These are phyloP conservation scores for Yamadazyma nakazawae DNA, from an alignment of 805 yeast species.

Conservation along the genomic window DNA sequence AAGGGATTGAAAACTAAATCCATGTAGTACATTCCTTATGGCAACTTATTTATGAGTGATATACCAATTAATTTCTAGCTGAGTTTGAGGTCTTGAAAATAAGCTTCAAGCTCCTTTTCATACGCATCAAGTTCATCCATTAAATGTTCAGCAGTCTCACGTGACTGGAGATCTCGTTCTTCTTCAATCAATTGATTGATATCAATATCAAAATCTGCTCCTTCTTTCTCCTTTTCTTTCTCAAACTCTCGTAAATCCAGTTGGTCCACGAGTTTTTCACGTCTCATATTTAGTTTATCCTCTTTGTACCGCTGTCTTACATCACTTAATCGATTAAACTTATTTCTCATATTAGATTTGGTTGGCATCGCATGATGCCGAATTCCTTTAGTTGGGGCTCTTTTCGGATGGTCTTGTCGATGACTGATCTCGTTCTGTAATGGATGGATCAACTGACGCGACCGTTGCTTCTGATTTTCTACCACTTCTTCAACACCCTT, in stretches of 20 bases:
- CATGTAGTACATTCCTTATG: too few species aligned
- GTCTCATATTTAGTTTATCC: slow-evolving; percentile 15
- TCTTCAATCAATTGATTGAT: slow-evolving; percentile 24
- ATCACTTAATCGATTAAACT: slow-evolving; percentile 16
- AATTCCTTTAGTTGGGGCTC: neutral
- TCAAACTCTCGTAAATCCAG: slow-evolving; percentile 16
- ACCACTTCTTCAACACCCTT: neutral
- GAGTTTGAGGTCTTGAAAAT: slow-evolving; percentile 5
- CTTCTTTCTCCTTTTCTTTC: slow-evolving; percentile 10
- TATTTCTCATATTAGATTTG: slow-evolving; percentile 11
- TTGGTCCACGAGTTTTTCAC: slow-evolving; percentile 18
- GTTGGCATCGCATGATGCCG: slow-evolving; percentile 6
- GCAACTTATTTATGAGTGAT: too few species aligned
- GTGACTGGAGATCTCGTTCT: slow-evolving; percentile 14
- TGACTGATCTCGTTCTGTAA: slow-evolving; percentile 3
- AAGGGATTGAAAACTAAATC: too few species aligned
- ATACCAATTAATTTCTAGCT: neutral
- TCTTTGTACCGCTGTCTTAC: slow-evolving; percentile 24
- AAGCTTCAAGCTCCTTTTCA: too few species aligned
- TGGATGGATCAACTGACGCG: slow-evolving; percentile 10
- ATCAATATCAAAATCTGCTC: slow-evolving; percentile 14
- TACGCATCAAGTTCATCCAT: slow-evolving; percentile 18
- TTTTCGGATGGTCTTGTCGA: slow-evolving; percentile 2
- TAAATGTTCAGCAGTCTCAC: neutral
- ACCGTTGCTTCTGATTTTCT: slow-evolving; percentile 5